Percentiles rank a stretch among this genome's conserved stretches.
Evolutionary conservation across 148 eudicot species (phyloP).

Genomic region (Talinum fruticosum): DNA sequence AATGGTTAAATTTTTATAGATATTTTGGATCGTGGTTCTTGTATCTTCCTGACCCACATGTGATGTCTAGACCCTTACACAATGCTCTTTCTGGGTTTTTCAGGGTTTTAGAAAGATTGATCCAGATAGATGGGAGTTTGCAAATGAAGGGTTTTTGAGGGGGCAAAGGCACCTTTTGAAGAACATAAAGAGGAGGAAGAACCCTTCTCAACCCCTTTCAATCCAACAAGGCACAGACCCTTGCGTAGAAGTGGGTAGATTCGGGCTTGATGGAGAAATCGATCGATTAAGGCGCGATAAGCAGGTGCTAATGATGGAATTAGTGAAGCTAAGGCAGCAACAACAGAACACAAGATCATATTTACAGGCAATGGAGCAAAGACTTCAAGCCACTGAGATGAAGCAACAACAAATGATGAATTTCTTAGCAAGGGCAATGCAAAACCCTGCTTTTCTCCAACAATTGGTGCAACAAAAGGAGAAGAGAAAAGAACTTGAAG

Average conservation of each 20-base stretch:
- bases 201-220: conserved; percentile 37
- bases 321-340: conserved; percentile 74
- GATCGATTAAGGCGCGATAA: conserved; percentile 64
- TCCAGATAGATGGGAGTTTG: conserved; percentile 91
- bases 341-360: conserved; percentile 59
- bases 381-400: conserved; percentile 62
- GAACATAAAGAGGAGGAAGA: conserved; percentile 69
- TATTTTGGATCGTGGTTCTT: background rate
- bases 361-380: conserved; percentile 69
- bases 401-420: conserved; percentile 91
- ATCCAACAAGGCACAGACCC: conserved; percentile 45
- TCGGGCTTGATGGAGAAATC: conserved; percentile 58
- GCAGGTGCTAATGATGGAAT: conserved; percentile 58
- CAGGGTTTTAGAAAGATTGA: conserved; percentile 97
- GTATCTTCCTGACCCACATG: background rate
- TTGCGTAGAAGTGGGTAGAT: conserved; percentile 59
- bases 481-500: conserved; percentile 58
- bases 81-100: conserved; percentile 15
- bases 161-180: conserved; percentile 67
- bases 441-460: conserved; percentile 66
- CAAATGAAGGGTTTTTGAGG: conserved; percentile 69
- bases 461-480: conserved; percentile 56
- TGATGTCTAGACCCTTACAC: background rate
- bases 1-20: background rate
- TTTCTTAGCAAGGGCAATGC: conserved; percentile 82